These are phyloP conservation scores for Phytophthora syringae DNA, from an alignment of 352 stramenopile genomes.

Conservation along the genomic window DNA sequence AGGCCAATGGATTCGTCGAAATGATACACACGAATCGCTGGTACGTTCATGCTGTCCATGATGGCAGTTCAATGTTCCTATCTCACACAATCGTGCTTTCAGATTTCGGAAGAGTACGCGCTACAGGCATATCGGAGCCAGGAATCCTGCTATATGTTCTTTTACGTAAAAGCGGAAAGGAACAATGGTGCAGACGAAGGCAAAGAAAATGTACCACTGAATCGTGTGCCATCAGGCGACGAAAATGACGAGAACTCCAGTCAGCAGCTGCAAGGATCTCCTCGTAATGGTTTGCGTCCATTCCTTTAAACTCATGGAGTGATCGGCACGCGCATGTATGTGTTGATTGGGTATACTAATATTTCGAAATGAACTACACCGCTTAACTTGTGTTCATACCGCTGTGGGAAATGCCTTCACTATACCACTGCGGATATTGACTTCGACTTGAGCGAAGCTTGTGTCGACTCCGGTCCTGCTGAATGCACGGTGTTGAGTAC, in stretches of 20 bases:
- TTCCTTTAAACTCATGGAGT: constrained; percentile 38
- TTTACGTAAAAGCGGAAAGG: constrained; percentile 70
- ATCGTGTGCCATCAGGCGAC: constrained; percentile 16
- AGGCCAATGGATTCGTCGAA: constrained; percentile 74
- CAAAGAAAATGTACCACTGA: constrained; percentile 73
- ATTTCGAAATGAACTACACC: constrained; percentile 38
- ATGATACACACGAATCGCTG: constrained; percentile 83
- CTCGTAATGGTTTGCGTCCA: constrained; percentile 28
- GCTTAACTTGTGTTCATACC: constrained; percentile 5
- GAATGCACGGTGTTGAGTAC: not conserved
- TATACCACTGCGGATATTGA: not conserved
- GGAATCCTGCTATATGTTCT: constrained; percentile 90
- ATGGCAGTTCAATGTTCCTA: not conserved
- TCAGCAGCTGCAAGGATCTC: constrained; percentile 21
- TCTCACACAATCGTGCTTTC: constrained; percentile 1
- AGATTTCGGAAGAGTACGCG: constrained; percentile 85
- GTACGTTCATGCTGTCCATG: constrained; percentile 36
- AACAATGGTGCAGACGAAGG: constrained; percentile 34
- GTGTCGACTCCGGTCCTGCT: not conserved
- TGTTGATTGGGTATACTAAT: constrained; percentile 41
- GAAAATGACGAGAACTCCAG: constrained; percentile 33
- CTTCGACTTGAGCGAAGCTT: constrained; percentile 20
- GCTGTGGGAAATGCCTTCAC: not conserved
- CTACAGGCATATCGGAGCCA: constrained; percentile 76
- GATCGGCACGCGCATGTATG: constrained; percentile 3